Base-by-base conservation (phyloP, 306 rosid species). In the Quercus suber region DNA sequence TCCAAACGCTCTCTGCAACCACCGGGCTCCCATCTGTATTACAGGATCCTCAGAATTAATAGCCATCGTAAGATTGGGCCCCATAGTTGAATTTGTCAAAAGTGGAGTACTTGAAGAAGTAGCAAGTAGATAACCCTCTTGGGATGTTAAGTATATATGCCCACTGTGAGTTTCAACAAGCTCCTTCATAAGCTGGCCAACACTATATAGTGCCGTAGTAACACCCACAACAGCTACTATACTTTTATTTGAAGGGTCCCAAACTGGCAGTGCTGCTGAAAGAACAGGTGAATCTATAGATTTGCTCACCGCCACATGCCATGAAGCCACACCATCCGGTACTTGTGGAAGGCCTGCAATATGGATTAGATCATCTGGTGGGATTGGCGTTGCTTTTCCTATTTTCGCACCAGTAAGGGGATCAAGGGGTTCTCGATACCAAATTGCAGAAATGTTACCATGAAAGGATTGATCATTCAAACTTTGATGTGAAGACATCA, bases 281-380 rank as follows among this genome's bases (percentile, higher is more conserved):
- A 96, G 99, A 82, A 96, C 78, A 5, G 99, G 99, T 13, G 98
- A 92, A 86, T 90, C 96, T 2, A 92, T 84, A n/a, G 82, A 96
- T 85, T 96, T 96, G 92, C 99, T 96, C 80, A 96, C 99, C 2
- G 96, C 87, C 6, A 96, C 99, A 52, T 96, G 97, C 99, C 99
- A 96, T 0, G 99, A 89, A 59, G 99, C 99, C 49, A 90, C 92
- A 37, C 97, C 99, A 85, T 96, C 98, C 45, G 97, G 97, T 3
- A 93, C 97, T 82, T 96, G 91, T 13, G 94, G 86, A 58, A 96
- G 84, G 31, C 99, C 98, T 15, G 99, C 93, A 20, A 96, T 93
- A 69, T 91, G 88, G 78, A 96, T 96, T 17, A 91, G 82, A 81
- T 96, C 98, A 60, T 91, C 99, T 0, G 99, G 98, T 58, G 92